These are phyloP conservation scores for Lachnellula subtilissima DNA, from an alignment of 2,329 filamentous ascomycete genomes.

Conservation along the genomic window DNA sequence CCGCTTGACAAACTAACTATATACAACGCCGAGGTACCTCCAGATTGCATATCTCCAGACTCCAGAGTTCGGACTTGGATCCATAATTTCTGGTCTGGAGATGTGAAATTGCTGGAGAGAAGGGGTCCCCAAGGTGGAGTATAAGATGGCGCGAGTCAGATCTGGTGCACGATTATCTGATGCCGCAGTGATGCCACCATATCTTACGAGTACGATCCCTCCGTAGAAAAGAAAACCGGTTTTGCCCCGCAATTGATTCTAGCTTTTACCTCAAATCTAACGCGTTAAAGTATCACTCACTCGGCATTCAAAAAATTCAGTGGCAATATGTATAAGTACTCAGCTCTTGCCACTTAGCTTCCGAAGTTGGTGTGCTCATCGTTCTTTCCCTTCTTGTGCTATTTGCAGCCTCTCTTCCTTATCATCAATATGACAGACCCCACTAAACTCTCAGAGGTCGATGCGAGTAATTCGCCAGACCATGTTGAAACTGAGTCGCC, in stretches of 20 bases:
- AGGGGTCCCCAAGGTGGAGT: neutral
- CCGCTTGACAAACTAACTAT: neutral
- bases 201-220: neutral
- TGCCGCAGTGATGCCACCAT: no score
- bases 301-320: neutral
- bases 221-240: neutral
- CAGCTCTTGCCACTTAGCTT: neutral
- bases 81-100: neutral
- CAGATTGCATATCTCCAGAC: neutral
- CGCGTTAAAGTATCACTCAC: neutral
- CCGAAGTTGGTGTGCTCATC: neutral
- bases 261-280: neutral
- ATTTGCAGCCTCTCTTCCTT: neutral
- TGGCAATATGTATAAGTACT: conserved; percentile 1
- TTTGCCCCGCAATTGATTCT: neutral
- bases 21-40: neutral
- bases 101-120: conserved; percentile 4
- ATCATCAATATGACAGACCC: conserved; percentile 13
- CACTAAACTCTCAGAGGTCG: conserved; percentile 5
- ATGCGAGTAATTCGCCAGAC: conserved; percentile 14
- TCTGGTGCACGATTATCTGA: no score
- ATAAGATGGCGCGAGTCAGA: no score
- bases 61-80: neutral
- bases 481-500: conserved; percentile 9
- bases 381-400: neutral